Base-by-base conservation (phyloP, 2,329 filamentous ascomycete species). In the Talaromyces islandicus region DNA sequence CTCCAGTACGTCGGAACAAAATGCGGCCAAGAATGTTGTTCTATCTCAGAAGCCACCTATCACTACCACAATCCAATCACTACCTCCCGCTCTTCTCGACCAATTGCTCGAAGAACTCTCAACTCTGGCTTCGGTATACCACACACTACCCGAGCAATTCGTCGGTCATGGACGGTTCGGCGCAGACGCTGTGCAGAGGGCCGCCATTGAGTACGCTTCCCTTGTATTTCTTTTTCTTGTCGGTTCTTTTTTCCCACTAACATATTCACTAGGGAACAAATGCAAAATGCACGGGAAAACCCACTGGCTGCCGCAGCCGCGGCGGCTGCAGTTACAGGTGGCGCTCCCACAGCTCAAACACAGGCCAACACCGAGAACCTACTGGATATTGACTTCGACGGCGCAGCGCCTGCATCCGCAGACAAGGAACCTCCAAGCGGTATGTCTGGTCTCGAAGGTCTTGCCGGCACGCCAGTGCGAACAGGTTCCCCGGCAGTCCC, bases 101-200 rank as follows among this genome's bases (percentile, higher is more conserved):
- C 88, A 92, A 73, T 86, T 99, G n/a, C 85, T 99, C 9, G 83
- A 84, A 10, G 93, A 99, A 75, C 85, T 99, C 32, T 97, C 93
- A 12, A 97, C 94, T 10, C 84, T 99, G 30, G 92, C 94, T 7
- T 97, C 93, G 1, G 94, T 99, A 24, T 99, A 99, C 78, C 94
- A 99, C 84, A 97, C 96, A 78, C 92, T 92, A 9, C 92, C 94
- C 51, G 91, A 96, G 82, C 92, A 93, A n/a, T 99, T 99, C 75
- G 88, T 99, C 60, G 94, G 94, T 67, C 92, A 96, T 77, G 94
- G 94, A 48, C 88, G 93, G 51, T 97, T 91, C 67, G 94, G 93
- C 41, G 92, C 94, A 54, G 92, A 96, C 74, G 92, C 91, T 62
- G 91, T 99, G 70, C 94, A 97, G 76, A 88, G 89, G 66, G 93